Percentiles rank a stretch among this genome's conserved stretches.
Conservation (phyloP, 2,329 filamentous ascomycete species). For the Fusarium sp. region DNA sequence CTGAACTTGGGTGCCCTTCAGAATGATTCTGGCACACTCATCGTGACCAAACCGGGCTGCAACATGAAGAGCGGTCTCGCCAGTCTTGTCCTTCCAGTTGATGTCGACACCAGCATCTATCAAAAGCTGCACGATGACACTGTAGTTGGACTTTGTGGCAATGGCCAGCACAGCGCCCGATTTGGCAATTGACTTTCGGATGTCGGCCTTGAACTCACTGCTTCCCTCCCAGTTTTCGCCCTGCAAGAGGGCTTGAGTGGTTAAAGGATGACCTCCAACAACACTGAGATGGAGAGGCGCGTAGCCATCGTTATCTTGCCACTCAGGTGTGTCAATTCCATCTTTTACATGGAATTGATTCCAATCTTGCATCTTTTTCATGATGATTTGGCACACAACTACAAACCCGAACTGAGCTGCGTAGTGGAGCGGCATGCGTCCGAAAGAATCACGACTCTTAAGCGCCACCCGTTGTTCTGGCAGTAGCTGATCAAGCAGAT, state of each 20-base stretch:
- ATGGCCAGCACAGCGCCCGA: slow-evolving; percentile 91
- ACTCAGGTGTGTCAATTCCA: slow-evolving; percentile 88
- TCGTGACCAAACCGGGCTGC: slow-evolving; percentile 90
- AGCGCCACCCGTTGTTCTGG: slow-evolving; percentile 78
- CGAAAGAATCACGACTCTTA: slow-evolving; percentile 80
- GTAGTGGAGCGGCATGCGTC: slow-evolving; percentile 90
- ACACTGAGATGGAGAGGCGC: slow-evolving; percentile 94
- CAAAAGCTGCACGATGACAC: slow-evolving; percentile 86
- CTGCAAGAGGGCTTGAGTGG: slow-evolving; percentile 84
- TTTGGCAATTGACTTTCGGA: slow-evolving; percentile 80
- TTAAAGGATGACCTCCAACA: slow-evolving; percentile 89
- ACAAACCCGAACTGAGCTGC: slow-evolving; percentile 96
- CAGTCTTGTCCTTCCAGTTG: slow-evolving; percentile 91
- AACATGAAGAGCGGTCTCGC: slow-evolving; percentile 92
- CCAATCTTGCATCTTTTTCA: slow-evolving; percentile 92
- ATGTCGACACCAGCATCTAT: slow-evolving; percentile 93
- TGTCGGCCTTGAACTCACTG: slow-evolving; percentile 72
- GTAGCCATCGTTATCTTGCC: slow-evolving; percentile 94
- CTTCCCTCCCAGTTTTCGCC: slow-evolving; percentile 83
- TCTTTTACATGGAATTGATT: slow-evolving; percentile 85
- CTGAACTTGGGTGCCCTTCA: slow-evolving; percentile 79
- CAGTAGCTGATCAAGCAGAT: slow-evolving; percentile 77
- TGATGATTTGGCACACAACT: slow-evolving; percentile 88
- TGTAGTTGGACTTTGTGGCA: slow-evolving; percentile 90
- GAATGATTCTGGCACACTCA: slow-evolving; percentile 82